Evolutionary conservation across 2,329 filamentous ascomycete genomes (phyloP).

Genomic region (Aspergillus thermomutatus): DNA sequence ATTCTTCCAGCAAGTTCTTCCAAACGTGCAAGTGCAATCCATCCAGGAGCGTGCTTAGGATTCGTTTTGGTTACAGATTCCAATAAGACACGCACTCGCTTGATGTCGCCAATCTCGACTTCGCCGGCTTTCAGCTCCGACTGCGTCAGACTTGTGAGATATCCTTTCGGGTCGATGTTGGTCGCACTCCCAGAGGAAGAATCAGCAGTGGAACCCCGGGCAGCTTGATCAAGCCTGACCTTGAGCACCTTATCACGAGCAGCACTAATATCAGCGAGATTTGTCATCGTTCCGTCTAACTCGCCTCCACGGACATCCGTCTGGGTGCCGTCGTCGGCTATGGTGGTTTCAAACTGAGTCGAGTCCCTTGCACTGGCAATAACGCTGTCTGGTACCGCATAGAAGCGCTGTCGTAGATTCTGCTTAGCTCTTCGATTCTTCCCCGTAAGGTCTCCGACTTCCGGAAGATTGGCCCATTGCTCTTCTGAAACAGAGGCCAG

Average conservation of each 20-base stretch:
- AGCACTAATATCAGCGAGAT: constrained; percentile 95
- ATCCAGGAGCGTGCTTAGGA: constrained; percentile 87
- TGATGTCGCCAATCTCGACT: constrained; percentile 88
- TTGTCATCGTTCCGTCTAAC: constrained; percentile 86
- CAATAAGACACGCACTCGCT: constrained; percentile 85
- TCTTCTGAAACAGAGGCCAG: constrained; percentile 87
- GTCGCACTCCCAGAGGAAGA: constrained; percentile 75
- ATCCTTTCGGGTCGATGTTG: constrained; percentile 91
- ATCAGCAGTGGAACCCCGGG: constrained; percentile 66
- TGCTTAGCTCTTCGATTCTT: constrained; percentile 85
- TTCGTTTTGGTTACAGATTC: constrained; percentile 98
- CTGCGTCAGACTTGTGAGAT: constrained; percentile 86
- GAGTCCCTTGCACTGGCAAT: constrained; percentile 80
- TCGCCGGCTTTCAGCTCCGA: constrained; percentile 75
- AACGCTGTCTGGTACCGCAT: constrained; percentile 95
- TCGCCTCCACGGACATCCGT: constrained; percentile 47
- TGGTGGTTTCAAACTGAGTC: constrained; percentile 78
- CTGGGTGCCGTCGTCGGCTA: constrained; percentile 73
- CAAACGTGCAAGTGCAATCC: constrained; percentile 89
- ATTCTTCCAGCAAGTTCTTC: constrained; percentile 92
- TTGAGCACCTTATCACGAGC: constrained; percentile 94
- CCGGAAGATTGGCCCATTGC: constrained; percentile 92
- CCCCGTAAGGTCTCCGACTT: constrained; percentile 93
- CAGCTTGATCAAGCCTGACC: constrained; percentile 88
- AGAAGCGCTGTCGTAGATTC: constrained; percentile 79